Percentiles rank a stretch among this genome's conserved stretches.
phyloP scores from a whole-genome alignment of 2,329 filamentous ascomycete species.

The Thielaviopsis musarum region DNA sequence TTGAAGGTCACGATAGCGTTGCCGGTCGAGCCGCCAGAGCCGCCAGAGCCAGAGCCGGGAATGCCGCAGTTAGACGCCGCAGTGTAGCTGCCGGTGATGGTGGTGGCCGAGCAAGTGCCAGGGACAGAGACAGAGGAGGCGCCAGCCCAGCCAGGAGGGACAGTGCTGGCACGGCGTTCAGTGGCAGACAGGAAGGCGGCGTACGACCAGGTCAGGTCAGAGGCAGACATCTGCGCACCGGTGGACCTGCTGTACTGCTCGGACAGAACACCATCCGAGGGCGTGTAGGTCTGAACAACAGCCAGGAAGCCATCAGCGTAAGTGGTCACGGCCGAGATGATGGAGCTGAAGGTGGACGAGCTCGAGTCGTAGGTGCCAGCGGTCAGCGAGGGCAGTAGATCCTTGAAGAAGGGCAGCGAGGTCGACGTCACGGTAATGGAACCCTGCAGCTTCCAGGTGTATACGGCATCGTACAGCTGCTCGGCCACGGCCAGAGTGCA shows the following conservation, averaged over 20 bases:
- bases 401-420: constrained; percentile 56
- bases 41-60: constrained; percentile 14
- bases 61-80: constrained; percentile 18
- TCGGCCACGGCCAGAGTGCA: constrained; percentile 63
- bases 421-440: constrained; percentile 46
- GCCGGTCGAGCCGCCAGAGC: constrained; percentile 9
- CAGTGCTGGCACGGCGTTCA: constrained; percentile 35
- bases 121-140: constrained; percentile 30
- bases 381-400: constrained; percentile 39
- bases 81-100: constrained; percentile 33
- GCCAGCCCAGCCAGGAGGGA: constrained; percentile 41
- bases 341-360: constrained; percentile 31
- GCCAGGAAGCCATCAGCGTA: constrained; percentile 46
- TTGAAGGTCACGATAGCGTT: constrained; percentile 38
- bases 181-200: constrained; percentile 50
- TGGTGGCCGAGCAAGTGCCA: constrained; percentile 28
- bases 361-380: constrained; percentile 43
- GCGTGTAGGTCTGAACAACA: constrained; percentile 45
- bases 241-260: constrained; percentile 46
- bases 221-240: constrained; percentile 42
- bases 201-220: constrained; percentile 59
- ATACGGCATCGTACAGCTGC: constrained; percentile 60
- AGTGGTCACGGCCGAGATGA: constrained; percentile 38
- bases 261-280: constrained; percentile 42
- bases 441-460: constrained; percentile 48